A percentile compares a stretch with the other conserved stretches of the same genome.
Conservation (phyloP, 1,139 yeast species). For the Diutina catenulata region DNA sequence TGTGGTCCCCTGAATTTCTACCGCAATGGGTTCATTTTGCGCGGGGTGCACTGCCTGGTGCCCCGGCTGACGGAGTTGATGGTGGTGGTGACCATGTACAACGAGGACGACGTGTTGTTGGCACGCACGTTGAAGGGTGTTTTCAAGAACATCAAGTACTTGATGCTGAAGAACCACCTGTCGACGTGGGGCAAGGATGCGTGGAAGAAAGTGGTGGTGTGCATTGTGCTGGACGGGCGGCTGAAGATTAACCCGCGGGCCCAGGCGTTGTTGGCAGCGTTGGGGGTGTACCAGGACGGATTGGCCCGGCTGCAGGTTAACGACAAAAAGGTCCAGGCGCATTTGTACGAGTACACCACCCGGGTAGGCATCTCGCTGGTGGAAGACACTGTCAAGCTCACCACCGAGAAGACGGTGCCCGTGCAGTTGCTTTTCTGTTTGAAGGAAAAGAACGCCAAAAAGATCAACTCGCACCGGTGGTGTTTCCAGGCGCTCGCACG, state of each 20-base stretch:
- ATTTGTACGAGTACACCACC: slow-evolving; percentile 36
- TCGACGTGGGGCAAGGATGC: slow-evolving; percentile 37
- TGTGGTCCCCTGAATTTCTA: slow-evolving; percentile 39
- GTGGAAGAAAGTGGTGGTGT: slow-evolving; percentile 38
- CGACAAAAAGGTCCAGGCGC: slow-evolving; percentile 35
- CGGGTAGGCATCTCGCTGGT: slow-evolving; percentile 36
- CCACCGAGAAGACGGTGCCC: slow-evolving; percentile 38
- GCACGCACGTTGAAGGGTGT: slow-evolving; percentile 38
- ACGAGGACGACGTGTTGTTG: slow-evolving; percentile 34
- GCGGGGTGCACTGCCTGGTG: slow-evolving; percentile 35
- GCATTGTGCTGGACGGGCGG: slow-evolving; percentile 37
- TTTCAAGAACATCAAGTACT: slow-evolving; percentile 35
- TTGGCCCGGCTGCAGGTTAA: slow-evolving; percentile 37
- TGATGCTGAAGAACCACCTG: slow-evolving; percentile 31
- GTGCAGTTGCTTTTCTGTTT: slow-evolving; percentile 36
- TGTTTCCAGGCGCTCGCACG: slow-evolving; percentile 38
- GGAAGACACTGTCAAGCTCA: slow-evolving; percentile 34
- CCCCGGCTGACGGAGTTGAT: slow-evolving; percentile 35
- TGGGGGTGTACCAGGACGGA: slow-evolving; percentile 40
- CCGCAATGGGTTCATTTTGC: slow-evolving; percentile 31
- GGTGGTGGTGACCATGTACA: slow-evolving; percentile 39
- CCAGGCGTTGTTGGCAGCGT: slow-evolving; percentile 35
- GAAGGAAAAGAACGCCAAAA: slow-evolving; percentile 36
- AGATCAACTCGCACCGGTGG: slow-evolving; percentile 40
- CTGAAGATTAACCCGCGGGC: slow-evolving; percentile 37